Evolutionary conservation across 352 stramenopile genomes (phyloP), one percentile per base, ranked within the genome.

Genomic region (Stramenopiles sp.): DNA sequence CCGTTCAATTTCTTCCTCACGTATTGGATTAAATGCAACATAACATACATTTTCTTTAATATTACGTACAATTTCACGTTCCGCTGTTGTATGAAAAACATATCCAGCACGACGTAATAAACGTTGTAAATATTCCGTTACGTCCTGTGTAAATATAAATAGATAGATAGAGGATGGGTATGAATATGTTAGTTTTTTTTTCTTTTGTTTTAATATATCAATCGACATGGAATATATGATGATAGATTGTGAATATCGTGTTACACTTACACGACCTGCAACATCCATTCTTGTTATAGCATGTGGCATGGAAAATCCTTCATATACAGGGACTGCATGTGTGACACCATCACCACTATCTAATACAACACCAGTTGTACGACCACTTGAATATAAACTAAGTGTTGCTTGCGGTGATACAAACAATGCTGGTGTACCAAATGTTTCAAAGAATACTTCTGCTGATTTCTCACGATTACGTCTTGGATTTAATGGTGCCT

Each of bases 31-130:
- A 53, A 94, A 84, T 20, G 93, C 92, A 1, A 97, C 84, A 86
- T 98, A 98, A 74, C 89, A 94, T 30, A 98, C 87, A 84, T 95
- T 97, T 87, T 98, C 95, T 91, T 98, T 98, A 84, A 98, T 97
- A 85, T 98, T 93, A 79, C 88, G 81, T 76, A 88, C 88, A 83
- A 97, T 97, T 87, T 98, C 94, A 81, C 92, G 89, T 81, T 97
- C 92, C 77, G 92, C 92, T 33, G 90, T 94, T 38, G 92, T 97
- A 29, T 89, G 95, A 88, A 97, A 95, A 43, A 89, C 92, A 86
- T 97, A 97, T 78, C 92, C 92, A 83, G 91, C 88, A 84, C 96
- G 91, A 1, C 90, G 95, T 78, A 98, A 83, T 80, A 97, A 95
- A 86, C 96, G 97, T 90, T 96, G 96, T 85, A 98, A 89, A 84